phyloP scores from a whole-genome alignment of 306 rosid species.

The Trifolium dubium region DNA sequence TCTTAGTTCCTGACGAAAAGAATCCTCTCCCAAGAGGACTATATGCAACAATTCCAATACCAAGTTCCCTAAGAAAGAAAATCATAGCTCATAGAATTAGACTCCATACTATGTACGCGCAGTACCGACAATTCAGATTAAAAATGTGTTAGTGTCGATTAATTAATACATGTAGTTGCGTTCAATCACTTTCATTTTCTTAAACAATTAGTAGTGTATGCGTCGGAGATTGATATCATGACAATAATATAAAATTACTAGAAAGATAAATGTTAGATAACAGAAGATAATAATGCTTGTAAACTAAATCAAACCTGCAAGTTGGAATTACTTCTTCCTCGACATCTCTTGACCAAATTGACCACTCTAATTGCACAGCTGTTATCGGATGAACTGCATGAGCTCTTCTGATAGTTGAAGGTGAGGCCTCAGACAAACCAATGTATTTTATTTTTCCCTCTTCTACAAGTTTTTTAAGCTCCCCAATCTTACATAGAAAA shows the following conservation, averaged over 20 bases:
- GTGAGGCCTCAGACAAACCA: slow-evolving; percentile 69
- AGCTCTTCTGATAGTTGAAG: slow-evolving; percentile 73
- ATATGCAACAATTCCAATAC: slow-evolving; percentile 72
- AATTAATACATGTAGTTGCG: neutral
- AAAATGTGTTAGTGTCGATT: neutral
- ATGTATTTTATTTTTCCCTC: slow-evolving; percentile 70
- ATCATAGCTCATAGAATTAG: neutral
- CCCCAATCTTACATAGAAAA: slow-evolving; percentile 53
- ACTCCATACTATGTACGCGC: neutral
- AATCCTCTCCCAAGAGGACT: slow-evolving; percentile 79
- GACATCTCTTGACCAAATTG: slow-evolving; percentile 64
- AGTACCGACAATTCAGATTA: neutral
- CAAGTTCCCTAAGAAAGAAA: slow-evolving; percentile 54
- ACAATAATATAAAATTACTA: neutral
- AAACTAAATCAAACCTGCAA: slow-evolving; percentile 52
- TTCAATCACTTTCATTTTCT: no score
- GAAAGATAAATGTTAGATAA: neutral
- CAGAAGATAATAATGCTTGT: neutral
- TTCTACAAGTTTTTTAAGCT: slow-evolving; percentile 65
- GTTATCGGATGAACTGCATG: slow-evolving; percentile 74
- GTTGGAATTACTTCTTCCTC: slow-evolving; percentile 69
- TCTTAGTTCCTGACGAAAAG: slow-evolving; percentile 56
- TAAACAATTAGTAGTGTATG: neutral
- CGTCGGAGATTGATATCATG: neutral
- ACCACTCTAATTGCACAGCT: slow-evolving; percentile 69